phyloP scores from a whole-genome alignment of 345 rosid genomes.

The Geranium brycei region DNA sequence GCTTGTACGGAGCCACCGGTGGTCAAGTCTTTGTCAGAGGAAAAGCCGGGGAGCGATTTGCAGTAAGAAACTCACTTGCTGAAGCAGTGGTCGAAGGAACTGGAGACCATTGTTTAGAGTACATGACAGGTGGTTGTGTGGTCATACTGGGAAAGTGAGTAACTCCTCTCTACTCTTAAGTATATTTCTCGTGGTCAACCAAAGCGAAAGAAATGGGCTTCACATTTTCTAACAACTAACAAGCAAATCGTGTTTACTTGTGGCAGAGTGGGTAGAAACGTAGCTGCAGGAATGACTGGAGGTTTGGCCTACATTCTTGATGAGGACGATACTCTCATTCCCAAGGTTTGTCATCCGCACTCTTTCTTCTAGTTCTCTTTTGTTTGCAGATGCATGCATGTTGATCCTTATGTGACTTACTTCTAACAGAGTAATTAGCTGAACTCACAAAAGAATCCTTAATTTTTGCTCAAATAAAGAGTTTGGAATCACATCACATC shows the following conservation, averaged over 20 bases:
- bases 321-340: conserved; percentile 69
- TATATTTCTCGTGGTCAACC: not conserved
- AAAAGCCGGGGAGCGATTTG: conserved; percentile 96
- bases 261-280: conserved; percentile 92
- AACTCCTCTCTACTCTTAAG: conserved; percentile 2
- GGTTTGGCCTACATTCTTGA: conserved; percentile 91
- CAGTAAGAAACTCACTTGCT: conserved; percentile 95
- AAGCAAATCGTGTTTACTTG: conserved; percentile 9
- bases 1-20: conserved; percentile 96
- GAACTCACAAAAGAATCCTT: not conserved
- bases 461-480: not conserved
- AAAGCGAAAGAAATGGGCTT: conserved; percentile 1
- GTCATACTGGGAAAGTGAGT: conserved; percentile 95
- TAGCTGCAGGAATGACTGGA: conserved; percentile 99
- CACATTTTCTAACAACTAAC: conserved; percentile 5
- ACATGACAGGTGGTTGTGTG: conserved; percentile 98
- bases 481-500: not conserved
- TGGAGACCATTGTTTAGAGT: conserved; percentile 95
- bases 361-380: not conserved
- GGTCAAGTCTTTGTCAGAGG: conserved; percentile 94
- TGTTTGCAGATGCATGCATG: not conserved
- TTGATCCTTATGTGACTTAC: not conserved
- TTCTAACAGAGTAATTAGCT: not conserved
- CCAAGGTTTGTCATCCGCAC: conserved; percentile 47
- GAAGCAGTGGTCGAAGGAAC: conserved; percentile 98